Evolutionary conservation across 225 moss, liverwort and hornwort species (phyloP).

Genomic region (Thuidium tamariscinum): DNA sequence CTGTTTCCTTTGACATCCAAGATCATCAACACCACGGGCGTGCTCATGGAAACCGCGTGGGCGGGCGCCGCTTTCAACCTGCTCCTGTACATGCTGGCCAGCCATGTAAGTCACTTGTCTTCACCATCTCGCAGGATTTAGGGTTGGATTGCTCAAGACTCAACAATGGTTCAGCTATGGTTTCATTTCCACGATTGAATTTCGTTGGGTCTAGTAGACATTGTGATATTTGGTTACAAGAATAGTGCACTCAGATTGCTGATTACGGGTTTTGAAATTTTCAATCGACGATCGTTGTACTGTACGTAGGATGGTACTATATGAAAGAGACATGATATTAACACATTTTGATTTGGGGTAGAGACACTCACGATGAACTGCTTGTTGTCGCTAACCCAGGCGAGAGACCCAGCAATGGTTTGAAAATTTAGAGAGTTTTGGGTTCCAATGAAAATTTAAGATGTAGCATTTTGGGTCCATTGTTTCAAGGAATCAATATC

Average conservation of each 20-base stretch:
- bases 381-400: not conserved
- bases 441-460: not conserved
- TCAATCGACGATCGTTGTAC: not conserved
- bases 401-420: not conserved
- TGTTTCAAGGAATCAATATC: not conserved
- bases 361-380: not conserved
- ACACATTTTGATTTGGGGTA: slow-evolving; percentile 20
- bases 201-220: not conserved
- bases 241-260: not conserved
- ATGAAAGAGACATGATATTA: not conserved
- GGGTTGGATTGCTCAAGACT: not conserved
- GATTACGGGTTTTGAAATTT: not conserved
- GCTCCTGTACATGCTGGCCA: slow-evolving; percentile 48
- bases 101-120: slow-evolving; percentile 10
- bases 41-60: slow-evolving; percentile 57
- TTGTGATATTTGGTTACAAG: not conserved
- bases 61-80: slow-evolving; percentile 61
- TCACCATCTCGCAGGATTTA: not conserved
- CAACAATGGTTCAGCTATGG: not conserved
- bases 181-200: not conserved
- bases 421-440: not conserved
- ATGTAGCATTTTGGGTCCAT: not conserved
- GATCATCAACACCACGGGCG: slow-evolving; percentile 34
- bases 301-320: not conserved
- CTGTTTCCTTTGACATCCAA: slow-evolving; percentile 43